These are phyloP conservation scores for Mucor piriformis DNA, from an alignment of 371 early-diverging fungal genomes.

Conservation along the genomic window DNA sequence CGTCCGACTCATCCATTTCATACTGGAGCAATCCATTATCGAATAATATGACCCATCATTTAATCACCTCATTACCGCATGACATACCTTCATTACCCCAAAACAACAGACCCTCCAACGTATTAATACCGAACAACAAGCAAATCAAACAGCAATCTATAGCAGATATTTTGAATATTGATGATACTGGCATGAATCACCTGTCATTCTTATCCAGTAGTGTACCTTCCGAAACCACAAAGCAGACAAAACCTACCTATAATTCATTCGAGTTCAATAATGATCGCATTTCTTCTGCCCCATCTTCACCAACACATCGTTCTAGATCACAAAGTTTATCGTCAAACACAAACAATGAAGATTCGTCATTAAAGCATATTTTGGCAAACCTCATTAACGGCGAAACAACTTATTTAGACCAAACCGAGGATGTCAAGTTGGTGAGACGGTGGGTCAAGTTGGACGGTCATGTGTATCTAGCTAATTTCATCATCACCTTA, in stretches of 20 bases:
- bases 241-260: slow-evolving; percentile 1
- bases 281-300: slow-evolving; percentile 24
- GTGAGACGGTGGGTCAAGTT: slow-evolving; percentile 35
- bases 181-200: not conserved
- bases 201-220: slow-evolving; percentile 33
- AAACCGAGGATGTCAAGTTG: slow-evolving; percentile 36
- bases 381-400: slow-evolving; percentile 33
- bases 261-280: not conserved
- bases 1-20: slow-evolving; percentile 36
- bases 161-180: slow-evolving; percentile 16
- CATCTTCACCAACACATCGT: slow-evolving; percentile 34
- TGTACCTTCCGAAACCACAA: slow-evolving; percentile 32
- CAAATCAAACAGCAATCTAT: slow-evolving; percentile 15
- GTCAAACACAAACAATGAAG: slow-evolving; percentile 13
- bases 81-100: not conserved
- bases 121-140: slow-evolving; percentile 2
- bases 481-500: slow-evolving; percentile 25
- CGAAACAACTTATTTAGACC: slow-evolving; percentile 27
- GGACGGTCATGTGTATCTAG: slow-evolving; percentile 23
- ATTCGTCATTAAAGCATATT: slow-evolving; percentile 23
- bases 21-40: slow-evolving; percentile 33
- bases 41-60: slow-evolving; percentile 9
- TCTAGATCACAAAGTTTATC: slow-evolving; percentile 33
- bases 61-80: not conserved
- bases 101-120: slow-evolving; percentile 19